A percentile compares a stretch with the other conserved stretches of the same genome.
These are phyloP conservation scores for Melampsora larici-populina DNA, from an alignment of 1,284 basidiomycete genomes.

Conservation along the genomic window DNA sequence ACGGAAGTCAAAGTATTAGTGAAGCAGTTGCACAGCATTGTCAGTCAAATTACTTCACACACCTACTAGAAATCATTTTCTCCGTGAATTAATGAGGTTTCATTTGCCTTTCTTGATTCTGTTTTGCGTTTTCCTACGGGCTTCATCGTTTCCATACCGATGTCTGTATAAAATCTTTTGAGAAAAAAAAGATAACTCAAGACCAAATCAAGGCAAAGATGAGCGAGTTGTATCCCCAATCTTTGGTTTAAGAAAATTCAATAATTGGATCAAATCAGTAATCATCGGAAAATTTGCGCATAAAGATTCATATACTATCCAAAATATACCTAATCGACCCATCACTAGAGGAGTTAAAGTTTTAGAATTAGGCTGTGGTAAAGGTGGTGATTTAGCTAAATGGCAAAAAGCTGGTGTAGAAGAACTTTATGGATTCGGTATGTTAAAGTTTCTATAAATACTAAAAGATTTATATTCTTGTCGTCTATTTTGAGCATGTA, in stretches of 20 bases:
- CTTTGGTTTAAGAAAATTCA: conserved; percentile 92
- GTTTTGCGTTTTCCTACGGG: neutral
- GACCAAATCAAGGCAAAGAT: conserved; percentile 81
- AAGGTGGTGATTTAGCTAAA: conserved; percentile 94
- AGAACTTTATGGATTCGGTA: conserved; percentile 78
- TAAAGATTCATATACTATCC: conserved; percentile 45
- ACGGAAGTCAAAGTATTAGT: conserved; percentile 11
- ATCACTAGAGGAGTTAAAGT: conserved; percentile 64
- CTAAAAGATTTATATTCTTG: neutral
- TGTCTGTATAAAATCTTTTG: neutral
- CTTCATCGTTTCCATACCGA: neutral
- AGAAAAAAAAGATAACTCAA: conserved; percentile 69
- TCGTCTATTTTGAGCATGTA: neutral
- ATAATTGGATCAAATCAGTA: conserved; percentile 98
- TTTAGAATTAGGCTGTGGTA: conserved; percentile 94
- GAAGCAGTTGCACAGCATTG: conserved; percentile 36
- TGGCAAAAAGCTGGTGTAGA: conserved; percentile 83
- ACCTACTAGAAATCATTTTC: neutral
- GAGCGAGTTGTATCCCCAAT: conserved; percentile 88
- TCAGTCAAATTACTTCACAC: neutral
- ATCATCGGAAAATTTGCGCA: conserved; percentile 77
- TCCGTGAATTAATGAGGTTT: no score
- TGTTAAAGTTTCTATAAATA: conserved; percentile 50
- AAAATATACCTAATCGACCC: conserved; percentile 43
- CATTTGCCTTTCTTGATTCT: neutral